Evolutionary conservation across 768 basidiomycete species (phyloP).

Genomic region (Trametes elegans): DNA sequence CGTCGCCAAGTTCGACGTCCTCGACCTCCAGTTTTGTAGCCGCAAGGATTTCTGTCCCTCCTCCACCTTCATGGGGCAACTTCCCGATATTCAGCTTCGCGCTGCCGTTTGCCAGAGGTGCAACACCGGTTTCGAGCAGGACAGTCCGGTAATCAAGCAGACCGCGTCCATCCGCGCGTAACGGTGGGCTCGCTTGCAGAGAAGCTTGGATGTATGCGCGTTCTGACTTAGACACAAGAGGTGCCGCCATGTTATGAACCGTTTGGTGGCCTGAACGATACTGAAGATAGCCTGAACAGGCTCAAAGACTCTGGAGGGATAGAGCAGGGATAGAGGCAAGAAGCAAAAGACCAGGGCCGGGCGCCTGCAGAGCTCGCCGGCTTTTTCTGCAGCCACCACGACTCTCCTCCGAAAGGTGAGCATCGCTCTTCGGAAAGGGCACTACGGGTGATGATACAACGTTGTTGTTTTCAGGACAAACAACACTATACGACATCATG

Average conservation of each 20-base stretch:
- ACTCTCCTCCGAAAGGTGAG: too few relatives aligned
- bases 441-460: too few relatives aligned
- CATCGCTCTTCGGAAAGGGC: too few relatives aligned
- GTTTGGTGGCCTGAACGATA: neutral
- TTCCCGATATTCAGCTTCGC: constrained; percentile 72
- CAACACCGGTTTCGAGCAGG: constrained; percentile 72
- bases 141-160: constrained; percentile 67
- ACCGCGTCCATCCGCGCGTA: constrained; percentile 76
- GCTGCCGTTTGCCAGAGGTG: constrained; percentile 83
- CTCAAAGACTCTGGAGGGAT: too few relatives aligned
- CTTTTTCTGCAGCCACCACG: too few relatives aligned
- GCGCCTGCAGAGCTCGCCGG: too few relatives aligned
- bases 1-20: constrained; percentile 42
- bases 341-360: too few relatives aligned
- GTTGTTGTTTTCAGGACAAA: too few relatives aligned
- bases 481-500: neutral
- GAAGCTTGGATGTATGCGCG: constrained; percentile 72
- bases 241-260: constrained; percentile 23
- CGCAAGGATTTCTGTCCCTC: constrained; percentile 76
- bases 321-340: too few relatives aligned
- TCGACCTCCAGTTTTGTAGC: constrained; percentile 82
- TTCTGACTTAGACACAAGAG: constrained; percentile 69
- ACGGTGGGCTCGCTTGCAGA: constrained; percentile 53
- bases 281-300: too few relatives aligned
- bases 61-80: constrained; percentile 49